Base-by-base conservation (phyloP, 345 rosid genomes). In the rapeseed (Brassica napus) region DNA sequence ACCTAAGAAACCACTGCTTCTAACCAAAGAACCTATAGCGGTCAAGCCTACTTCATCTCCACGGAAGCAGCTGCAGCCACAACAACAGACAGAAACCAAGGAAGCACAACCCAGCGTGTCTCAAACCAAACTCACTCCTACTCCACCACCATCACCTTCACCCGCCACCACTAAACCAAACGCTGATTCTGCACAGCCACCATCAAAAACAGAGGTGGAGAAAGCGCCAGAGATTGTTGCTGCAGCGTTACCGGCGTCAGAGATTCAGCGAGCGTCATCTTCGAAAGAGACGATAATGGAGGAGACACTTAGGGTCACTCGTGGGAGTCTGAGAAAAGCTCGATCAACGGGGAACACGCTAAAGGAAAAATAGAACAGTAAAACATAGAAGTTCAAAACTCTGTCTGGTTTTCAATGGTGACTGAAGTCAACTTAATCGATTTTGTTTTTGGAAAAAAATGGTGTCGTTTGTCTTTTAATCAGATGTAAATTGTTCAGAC, bases 281-380 rank as follows among this genome's bases (percentile, higher is more conserved):
- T 55, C 87, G 0, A 87, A 88, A 65, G 97, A 88, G 78, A 86
- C 84, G 0, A 31, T 86, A 37, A 81, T 87, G 87, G 97, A 89
- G 24, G 91, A 83, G 78, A 72, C 86, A 6, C 66, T 83, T 14
- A 85, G 78, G 32, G 72, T 79, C 21, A 85, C 97, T 37, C 88
- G 92, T 34, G 82, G 62, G 60, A 86, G 75, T 71, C 74, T 80
- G 83, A 88, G 84, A 86, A 92, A 82, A 88, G 73, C 82, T 75
- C 90, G 86, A 15, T 79, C 95, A 9, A 77, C 65, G 26, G 79
- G 79, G 85, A 54, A 64, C 10, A 3, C 83, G 76, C 55, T 64
- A 30, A 55, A 32, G 67, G 31, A 44, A 0, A 57, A 26, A 24
- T 60, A 73, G 70, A 64, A 77, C 35, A 68, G 54, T 57, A 14